Conservation (phyloP, 257 asterid species). For the Ligustrum vulgare region DNA sequence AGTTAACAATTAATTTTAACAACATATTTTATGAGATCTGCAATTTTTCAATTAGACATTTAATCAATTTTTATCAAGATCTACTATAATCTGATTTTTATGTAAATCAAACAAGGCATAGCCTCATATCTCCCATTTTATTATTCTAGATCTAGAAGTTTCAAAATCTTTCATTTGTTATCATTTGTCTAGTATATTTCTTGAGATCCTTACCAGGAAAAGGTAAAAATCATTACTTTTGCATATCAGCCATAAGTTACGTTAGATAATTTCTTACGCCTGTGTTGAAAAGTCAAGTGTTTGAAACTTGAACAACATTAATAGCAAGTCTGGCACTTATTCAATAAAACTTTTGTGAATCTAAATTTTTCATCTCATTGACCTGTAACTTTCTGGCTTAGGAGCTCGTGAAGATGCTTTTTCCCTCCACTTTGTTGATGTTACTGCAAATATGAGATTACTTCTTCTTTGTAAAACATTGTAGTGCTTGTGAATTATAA, state of each 20-base stretch:
- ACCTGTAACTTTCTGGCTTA: background rate
- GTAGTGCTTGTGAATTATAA: slow-evolving; percentile 11
- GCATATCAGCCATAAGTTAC: background rate
- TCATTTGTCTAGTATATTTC: background rate
- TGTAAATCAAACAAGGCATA: background rate
- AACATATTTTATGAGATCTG: too few species aligned
- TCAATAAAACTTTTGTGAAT: background rate
- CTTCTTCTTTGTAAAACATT: background rate
- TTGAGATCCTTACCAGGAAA: background rate
- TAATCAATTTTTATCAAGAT: too few species aligned
- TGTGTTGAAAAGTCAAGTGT: background rate
- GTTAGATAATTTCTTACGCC: background rate
- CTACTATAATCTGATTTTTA: too few species aligned
- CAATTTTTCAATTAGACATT: too few species aligned
- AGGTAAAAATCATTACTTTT: too few species aligned
- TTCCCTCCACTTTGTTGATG: background rate
- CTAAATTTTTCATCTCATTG: background rate
- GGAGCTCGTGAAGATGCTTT: background rate
- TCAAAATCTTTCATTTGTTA: background rate
- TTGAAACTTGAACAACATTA: background rate
- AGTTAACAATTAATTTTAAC: too few species aligned
- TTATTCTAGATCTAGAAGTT: background rate
- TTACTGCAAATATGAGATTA: background rate
- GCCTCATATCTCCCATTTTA: background rate
- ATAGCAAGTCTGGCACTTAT: background rate